These are phyloP conservation scores for Russula ochroleuca DNA, from an alignment of 768 basidiomycete genomes.

Conservation along the genomic window DNA sequence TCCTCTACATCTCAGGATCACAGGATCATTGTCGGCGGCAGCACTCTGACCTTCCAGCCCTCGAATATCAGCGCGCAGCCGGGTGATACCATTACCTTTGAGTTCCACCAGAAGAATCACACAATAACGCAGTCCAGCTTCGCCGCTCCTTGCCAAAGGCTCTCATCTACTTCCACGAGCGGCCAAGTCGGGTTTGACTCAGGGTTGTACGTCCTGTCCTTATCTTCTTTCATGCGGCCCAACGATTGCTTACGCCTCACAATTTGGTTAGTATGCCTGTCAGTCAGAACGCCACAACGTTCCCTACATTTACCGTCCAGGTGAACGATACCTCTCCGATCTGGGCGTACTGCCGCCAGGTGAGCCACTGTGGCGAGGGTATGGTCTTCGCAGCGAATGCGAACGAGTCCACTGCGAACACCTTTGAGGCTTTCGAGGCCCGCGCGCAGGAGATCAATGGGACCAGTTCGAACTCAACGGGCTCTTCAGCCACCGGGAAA, in stretches of 20 bases:
- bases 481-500: slow-evolving; percentile 5
- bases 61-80: slow-evolving; percentile 36
- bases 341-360: slow-evolving; percentile 53
- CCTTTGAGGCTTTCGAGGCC: slow-evolving; percentile 49
- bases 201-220: slow-evolving; percentile 34
- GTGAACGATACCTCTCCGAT: slow-evolving; percentile 55
- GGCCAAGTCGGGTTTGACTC: slow-evolving; percentile 43
- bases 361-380: slow-evolving; percentile 49
- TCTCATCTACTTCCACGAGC: slow-evolving; percentile 43
- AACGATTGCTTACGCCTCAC: not conserved
- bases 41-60: slow-evolving; percentile 33
- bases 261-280: slow-evolving; percentile 43
- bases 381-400: slow-evolving; percentile 62
- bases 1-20: slow-evolving; percentile 33
- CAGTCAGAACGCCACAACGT: slow-evolving; percentile 39
- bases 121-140: slow-evolving; percentile 39
- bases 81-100: slow-evolving; percentile 41
- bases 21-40: slow-evolving; percentile 33
- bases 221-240: not conserved
- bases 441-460: slow-evolving; percentile 44
- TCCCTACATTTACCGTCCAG: slow-evolving; percentile 50
- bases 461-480: slow-evolving; percentile 11
- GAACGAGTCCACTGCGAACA: slow-evolving; percentile 46
- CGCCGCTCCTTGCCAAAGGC: slow-evolving; percentile 36
- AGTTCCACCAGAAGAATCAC: slow-evolving; percentile 41